phyloP scores from a whole-genome alignment of 2,329 filamentous ascomycete genomes.

The Penicillium polonicum region DNA sequence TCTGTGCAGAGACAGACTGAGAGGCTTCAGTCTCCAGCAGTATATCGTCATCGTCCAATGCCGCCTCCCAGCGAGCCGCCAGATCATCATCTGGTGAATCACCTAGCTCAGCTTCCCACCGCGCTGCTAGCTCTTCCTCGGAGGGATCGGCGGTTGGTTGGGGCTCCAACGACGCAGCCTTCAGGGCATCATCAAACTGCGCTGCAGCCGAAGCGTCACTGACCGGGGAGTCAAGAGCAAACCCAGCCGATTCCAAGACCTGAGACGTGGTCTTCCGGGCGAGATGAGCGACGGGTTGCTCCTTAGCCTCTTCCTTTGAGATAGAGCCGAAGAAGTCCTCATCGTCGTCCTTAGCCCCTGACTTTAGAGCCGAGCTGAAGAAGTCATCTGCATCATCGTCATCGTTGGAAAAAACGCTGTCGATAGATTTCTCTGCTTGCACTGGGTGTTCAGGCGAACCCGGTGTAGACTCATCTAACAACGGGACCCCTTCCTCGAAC shows the following conservation, averaged over 20 bases:
- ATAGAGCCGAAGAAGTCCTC: conserved; percentile 35
- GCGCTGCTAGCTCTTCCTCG: conserved; percentile 68
- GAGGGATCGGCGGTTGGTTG: conserved; percentile 17
- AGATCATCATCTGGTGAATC: conserved; percentile 63
- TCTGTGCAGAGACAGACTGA: conserved; percentile 23
- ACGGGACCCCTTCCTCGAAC: conserved; percentile 68
- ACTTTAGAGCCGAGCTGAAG: conserved; percentile 29
- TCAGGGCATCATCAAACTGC: conserved; percentile 26
- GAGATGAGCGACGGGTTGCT: conserved; percentile 37
- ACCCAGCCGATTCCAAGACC: conserved; percentile 56
- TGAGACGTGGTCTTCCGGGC: conserved; percentile 70
- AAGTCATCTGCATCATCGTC: conserved; percentile 39
- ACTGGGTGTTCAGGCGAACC: conserved; percentile 26
- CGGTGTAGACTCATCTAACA: conserved; percentile 49
- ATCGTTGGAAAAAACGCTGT: conserved; percentile 41
- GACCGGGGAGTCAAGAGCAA: conserved; percentile 28
- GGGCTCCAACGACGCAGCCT: conserved; percentile 19
- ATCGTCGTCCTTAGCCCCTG: background rate
- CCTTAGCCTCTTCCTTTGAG: conserved; percentile 14
- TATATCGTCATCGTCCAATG: conserved; percentile 71
- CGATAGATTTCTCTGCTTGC: conserved; percentile 26
- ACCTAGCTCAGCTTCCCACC: conserved; percentile 79
- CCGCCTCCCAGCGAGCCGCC: conserved; percentile 63
- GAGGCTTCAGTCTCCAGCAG: conserved; percentile 64
- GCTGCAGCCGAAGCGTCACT: conserved; percentile 33